A percentile compares a stretch with the other conserved stretches of the same genome.
Conservation (phyloP, 2,329 filamentous ascomycete species). For the Xylaria hypoxylon region DNA sequence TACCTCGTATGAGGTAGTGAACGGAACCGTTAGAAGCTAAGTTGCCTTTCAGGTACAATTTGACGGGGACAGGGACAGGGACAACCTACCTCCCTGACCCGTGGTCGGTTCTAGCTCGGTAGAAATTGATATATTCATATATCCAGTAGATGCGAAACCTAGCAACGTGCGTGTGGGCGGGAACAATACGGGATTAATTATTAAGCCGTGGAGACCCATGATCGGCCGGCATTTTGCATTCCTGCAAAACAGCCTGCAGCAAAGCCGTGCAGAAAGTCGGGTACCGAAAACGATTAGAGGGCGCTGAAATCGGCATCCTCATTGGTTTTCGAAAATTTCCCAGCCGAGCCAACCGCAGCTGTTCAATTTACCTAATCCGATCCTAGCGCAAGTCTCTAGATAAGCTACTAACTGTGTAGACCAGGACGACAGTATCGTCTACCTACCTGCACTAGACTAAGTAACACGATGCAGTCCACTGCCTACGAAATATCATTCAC, state of each 20-base stretch:
- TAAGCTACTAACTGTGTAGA: background rate
- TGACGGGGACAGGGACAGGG: background rate
- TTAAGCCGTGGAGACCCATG: slow-evolving; percentile 21
- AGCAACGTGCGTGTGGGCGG: background rate
- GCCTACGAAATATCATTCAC: slow-evolving; percentile 17
- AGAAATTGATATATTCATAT: slow-evolving; percentile 1
- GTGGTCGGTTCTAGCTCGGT: background rate
- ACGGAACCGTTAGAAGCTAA: background rate
- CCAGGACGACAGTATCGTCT: slow-evolving; percentile 15
- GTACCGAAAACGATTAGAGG: slow-evolving; percentile 30
- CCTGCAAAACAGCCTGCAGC: slow-evolving; percentile 33
- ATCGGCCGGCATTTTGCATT: slow-evolving; percentile 34
- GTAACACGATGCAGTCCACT: slow-evolving; percentile 6
- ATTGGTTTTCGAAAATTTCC: slow-evolving; percentile 32
- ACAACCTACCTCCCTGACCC: background rate
- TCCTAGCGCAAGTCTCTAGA: slow-evolving; percentile 16
- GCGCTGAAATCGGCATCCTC: slow-evolving; percentile 16
- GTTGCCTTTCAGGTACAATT: background rate
- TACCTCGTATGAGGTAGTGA: background rate
- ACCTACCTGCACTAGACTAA: background rate
- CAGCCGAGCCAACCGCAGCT: slow-evolving; percentile 44
- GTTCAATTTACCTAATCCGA: slow-evolving; percentile 49
- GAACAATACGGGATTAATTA: background rate
- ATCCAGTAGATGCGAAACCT: slow-evolving; percentile 9
- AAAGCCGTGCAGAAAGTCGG: slow-evolving; percentile 14